Evolutionary conservation across 495 filamentous ascomycete species (phyloP), one percentile per base, ranked within the genome.

Genomic region (Hypoxylon fragiforme): DNA sequence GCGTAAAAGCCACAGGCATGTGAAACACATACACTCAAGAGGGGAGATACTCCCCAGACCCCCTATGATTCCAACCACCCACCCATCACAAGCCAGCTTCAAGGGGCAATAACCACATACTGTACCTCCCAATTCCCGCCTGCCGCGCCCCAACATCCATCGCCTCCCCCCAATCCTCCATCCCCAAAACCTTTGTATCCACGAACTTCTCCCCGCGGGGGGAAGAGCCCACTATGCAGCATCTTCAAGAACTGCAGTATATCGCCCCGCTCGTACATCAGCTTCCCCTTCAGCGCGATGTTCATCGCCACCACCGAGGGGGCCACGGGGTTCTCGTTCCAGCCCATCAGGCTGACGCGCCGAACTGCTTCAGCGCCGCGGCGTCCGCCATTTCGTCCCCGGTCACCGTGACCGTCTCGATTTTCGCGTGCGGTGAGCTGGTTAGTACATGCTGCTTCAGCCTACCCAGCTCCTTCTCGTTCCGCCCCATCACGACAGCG

Each of bases 401-500:
- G 1, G 70, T 74, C 28, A 76, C 60, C 31, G 59, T 48, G 1
- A 80, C 70, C 7, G 65, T 69, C 50, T 64, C 46, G 32, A 77
- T 44, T 2, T 58, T 47, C 16, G 45, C 30, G 43, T 65, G 35
- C 20, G 52, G 38, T 8, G 24, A 11, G 8, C 55, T 35, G 32
- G 15, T 48, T 15, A 65, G 51, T 53, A 66, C 54, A 20, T 36
- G 40, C 3, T 48, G 58, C 46, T 59, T 54, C 7, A 72, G 15
- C 41, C 32, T 47, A 20, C 61, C 56, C 9, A 73, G 50, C 26
- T 41, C 46, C 26, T 68, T 52, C 21, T 74, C 51, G 50, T 78
- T 80, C 9, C 82, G 66, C 7, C 79, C 77, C 20, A 71, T 61
- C 0, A 79, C 80, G 19, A 83, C 50, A 0, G 81, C 80, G 7